Evolutionary conservation across 257 asterid species (phyloP).

Genomic region (Scutellaria baicalensis): DNA sequence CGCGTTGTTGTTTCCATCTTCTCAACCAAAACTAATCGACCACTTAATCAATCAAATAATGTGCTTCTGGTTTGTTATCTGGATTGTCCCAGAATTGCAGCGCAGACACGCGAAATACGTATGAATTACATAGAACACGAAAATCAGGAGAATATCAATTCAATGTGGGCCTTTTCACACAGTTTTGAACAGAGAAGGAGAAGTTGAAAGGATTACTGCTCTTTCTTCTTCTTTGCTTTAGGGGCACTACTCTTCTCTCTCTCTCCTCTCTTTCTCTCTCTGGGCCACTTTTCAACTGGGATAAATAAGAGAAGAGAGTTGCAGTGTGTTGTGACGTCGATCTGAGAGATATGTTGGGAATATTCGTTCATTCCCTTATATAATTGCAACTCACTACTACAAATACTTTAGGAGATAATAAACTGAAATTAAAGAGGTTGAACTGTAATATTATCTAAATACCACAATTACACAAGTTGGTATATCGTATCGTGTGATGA

Average conservation of each 20-base stretch:
- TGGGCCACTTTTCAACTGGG: neutral
- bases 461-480: no score
- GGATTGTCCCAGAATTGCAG: slow-evolving; percentile 1
- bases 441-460: no score
- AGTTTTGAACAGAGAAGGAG: slow-evolving; percentile 6
- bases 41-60: neutral
- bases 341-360: slow-evolving; percentile 19
- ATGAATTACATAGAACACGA: neutral
- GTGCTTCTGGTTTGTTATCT: neutral
- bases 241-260: slow-evolving; percentile 21
- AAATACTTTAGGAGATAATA: no score
- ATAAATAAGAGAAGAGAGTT: neutral
- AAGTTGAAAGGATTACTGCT: slow-evolving; percentile 9
- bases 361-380: slow-evolving; percentile 29
- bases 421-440: no score
- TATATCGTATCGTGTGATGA: no score
- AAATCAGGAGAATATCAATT: neutral
- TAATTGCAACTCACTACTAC: neutral
- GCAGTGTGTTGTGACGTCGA: neutral
- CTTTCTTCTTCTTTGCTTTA: slow-evolving; percentile 19
- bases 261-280: slow-evolving; percentile 9
- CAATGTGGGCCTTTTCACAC: neutral
- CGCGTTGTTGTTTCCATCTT: slow-evolving; percentile 23
- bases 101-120: neutral
- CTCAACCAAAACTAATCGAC: neutral